phyloP scores from a whole-genome alignment of 1,284 basidiomycete species.

The Austropuccinia psidii region DNA sequence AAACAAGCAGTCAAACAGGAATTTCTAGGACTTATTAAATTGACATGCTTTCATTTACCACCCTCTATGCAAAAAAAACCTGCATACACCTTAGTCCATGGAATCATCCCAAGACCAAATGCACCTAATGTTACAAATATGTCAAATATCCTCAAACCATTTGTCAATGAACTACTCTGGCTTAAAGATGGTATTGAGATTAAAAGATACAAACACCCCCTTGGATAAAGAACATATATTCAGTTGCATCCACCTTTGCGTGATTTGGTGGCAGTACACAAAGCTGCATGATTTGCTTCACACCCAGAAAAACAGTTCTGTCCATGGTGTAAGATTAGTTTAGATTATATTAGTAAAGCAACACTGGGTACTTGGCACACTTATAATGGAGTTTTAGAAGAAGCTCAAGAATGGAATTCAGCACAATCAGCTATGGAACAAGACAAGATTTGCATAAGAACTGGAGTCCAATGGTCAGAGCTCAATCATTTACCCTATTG shows the following conservation, averaged over 20 bases:
- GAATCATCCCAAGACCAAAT: not conserved
- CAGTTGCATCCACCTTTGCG: not conserved
- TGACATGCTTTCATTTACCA: not conserved
- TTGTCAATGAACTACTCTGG: not conserved
- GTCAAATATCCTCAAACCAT: not conserved
- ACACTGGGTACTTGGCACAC: not conserved
- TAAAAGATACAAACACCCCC: not conserved
- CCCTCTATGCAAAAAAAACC: not conserved
- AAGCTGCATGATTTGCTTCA: not conserved
- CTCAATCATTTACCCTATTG: not conserved
- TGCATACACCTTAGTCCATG: not conserved
- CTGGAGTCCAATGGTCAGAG: not conserved
- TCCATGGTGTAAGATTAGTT: not conserved
- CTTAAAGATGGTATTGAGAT: not conserved
- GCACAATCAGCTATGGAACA: not conserved
- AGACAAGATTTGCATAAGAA: not conserved
- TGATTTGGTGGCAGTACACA: not conserved
- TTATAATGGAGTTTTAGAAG: not conserved
- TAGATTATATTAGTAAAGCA: not conserved
- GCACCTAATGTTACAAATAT: not conserved
- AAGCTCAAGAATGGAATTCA: not conserved
- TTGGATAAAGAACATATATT: not conserved
- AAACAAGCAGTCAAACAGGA: not conserved
- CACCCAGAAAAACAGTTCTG: not conserved
- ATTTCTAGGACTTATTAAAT: not conserved